These are phyloP conservation scores for Suillus sp. DNA, from an alignment of 768 basidiomycete genomes.

Conservation along the genomic window DNA sequence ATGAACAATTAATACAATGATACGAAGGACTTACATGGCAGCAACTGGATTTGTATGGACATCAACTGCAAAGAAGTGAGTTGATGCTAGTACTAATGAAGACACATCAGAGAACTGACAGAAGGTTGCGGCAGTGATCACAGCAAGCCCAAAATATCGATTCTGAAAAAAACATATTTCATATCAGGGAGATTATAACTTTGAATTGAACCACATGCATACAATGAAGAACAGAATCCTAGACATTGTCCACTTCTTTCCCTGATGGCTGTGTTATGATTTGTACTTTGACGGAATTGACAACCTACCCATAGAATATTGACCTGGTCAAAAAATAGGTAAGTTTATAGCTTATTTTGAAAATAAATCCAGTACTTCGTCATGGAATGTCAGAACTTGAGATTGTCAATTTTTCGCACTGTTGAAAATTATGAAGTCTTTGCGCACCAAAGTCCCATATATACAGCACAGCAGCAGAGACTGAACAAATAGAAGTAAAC, in stretches of 20 bases:
- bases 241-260: neutral
- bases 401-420: neutral
- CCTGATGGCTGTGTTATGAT: neutral
- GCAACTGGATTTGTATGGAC: neutral
- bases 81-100: neutral
- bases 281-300: neutral
- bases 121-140: neutral
- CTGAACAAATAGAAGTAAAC: neutral
- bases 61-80: neutral
- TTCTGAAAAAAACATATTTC: neutral
- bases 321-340: neutral
- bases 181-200: neutral
- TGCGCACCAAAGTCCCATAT: slow-evolving; percentile 8
- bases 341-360: neutral
- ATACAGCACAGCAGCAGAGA: slow-evolving; percentile 1
- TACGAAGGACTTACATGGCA: neutral
- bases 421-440: neutral
- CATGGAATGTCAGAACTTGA: slow-evolving; percentile 7
- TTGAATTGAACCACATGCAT: neutral
- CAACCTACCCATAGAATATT: slow-evolving; percentile 11
- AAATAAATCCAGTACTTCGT: slow-evolving; percentile 2
- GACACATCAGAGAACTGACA: slow-evolving; percentile 1
- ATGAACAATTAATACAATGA: neutral
- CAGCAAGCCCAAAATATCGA: slow-evolving; percentile 8
- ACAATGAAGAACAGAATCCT: slow-evolving; percentile 11